phyloP scores from a whole-genome alignment of 768 basidiomycete genomes.

The Cystobasidiopsis lactophilus region DNA sequence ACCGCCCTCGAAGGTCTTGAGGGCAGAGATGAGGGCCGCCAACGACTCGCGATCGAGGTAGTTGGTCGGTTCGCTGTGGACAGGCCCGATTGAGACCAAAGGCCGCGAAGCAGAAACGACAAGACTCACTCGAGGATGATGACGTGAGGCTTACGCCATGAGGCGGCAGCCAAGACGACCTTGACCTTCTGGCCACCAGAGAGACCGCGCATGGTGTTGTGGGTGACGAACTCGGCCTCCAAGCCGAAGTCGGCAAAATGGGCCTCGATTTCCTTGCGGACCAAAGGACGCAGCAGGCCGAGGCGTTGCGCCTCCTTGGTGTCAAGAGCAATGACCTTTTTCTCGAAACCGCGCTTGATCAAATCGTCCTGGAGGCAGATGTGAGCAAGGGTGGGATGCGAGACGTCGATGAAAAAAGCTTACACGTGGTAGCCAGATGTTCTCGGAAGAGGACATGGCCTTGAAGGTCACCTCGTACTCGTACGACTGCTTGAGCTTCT shows the following conservation, averaged over 20 bases:
- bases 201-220: constrained; percentile 95
- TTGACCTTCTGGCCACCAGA: constrained; percentile 98
- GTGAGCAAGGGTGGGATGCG: too few species aligned
- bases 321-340: constrained; percentile 72
- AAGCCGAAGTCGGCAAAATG: constrained; percentile 99
- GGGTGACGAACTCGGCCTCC: constrained; percentile 93
- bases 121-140: constrained; percentile 73
- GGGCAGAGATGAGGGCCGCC: constrained; percentile 90
- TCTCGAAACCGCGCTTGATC: constrained; percentile 62
- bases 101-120: not conserved
- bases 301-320: constrained; percentile 78
- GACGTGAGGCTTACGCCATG: constrained; percentile 95
- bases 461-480: constrained; percentile 37
- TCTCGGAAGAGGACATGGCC: constrained; percentile 67
- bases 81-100: constrained; percentile 8
- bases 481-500: constrained; percentile 88
- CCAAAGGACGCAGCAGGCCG: constrained; percentile 84
- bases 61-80: constrained; percentile 35
- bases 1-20: constrained; percentile 97
- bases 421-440: constrained; percentile 46
- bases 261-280: constrained; percentile 94
- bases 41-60: constrained; percentile 99
- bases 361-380: constrained; percentile 81
- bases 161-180: constrained; percentile 50
- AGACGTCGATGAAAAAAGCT: too few species aligned